phyloP scores from a whole-genome alignment of 1,284 basidiomycete genomes.

The Apiotrichum veenhuisii region DNA sequence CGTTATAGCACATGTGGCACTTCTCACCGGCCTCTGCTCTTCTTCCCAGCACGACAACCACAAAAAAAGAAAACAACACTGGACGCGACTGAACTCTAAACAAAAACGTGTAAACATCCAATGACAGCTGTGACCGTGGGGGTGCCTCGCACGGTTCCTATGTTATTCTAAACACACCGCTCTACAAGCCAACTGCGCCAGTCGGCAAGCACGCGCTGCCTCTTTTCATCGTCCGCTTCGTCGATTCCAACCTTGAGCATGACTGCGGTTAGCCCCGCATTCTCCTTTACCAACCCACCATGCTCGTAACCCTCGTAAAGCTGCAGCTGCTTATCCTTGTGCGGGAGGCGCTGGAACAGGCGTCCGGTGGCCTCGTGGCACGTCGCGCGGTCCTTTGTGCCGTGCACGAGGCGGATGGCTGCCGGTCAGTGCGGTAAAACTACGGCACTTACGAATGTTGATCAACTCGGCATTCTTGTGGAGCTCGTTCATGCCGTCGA shows the following conservation, averaged over 20 bases:
- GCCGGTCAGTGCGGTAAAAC: slow-evolving; percentile 7
- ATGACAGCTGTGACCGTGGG: too few species aligned
- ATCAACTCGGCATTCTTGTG: slow-evolving; percentile 43
- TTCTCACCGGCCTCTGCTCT: neutral
- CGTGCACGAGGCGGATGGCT: slow-evolving; percentile 54
- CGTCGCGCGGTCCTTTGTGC: slow-evolving; percentile 52
- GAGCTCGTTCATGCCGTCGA: slow-evolving; percentile 51
- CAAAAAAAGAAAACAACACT: neutral
- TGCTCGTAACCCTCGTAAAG: slow-evolving; percentile 56
- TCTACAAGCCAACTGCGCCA: slow-evolving; percentile 48
- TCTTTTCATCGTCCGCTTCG: slow-evolving; percentile 46
- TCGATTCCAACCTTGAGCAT: slow-evolving; percentile 50
- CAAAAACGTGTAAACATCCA: neutral
- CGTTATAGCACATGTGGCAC: neutral
- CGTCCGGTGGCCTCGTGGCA: slow-evolving; percentile 47
- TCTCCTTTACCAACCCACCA: slow-evolving; percentile 33
- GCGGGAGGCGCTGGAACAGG: slow-evolving; percentile 49
- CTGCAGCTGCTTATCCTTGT: slow-evolving; percentile 49
- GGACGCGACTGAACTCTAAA: neutral
- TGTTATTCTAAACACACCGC: slow-evolving; percentile 27
- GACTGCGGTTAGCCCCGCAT: slow-evolving; percentile 23
- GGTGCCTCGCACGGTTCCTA: too few species aligned
- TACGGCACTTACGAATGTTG: slow-evolving; percentile 35
- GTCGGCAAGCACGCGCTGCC: slow-evolving; percentile 48
- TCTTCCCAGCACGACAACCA: neutral